These are phyloP conservation scores for Ogataea zsoltii DNA, from an alignment of 805 yeast genomes.

Conservation along the genomic window DNA sequence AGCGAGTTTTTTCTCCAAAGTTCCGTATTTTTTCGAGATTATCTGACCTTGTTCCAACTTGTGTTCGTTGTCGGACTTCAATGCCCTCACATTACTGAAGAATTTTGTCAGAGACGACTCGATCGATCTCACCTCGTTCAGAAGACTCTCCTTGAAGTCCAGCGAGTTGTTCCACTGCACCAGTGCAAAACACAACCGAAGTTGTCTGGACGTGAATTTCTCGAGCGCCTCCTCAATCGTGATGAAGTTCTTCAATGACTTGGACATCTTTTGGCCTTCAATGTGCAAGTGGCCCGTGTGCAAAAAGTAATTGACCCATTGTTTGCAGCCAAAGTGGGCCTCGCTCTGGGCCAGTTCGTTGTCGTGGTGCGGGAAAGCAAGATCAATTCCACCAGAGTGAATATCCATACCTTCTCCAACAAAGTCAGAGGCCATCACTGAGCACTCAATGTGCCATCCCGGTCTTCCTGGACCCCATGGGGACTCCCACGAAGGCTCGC, in stretches of 20 bases:
- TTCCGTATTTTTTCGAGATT: conserved; percentile 62
- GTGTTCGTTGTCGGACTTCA: conserved; percentile 64
- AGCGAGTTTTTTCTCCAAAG: conserved; percentile 53
- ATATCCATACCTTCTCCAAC: conserved; percentile 85
- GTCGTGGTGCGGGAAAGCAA: conserved; percentile 99
- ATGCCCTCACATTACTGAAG: conserved; percentile 84
- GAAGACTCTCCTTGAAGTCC: conserved; percentile 83
- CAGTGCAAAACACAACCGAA: conserved; percentile 86
- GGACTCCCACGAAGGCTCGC: conserved; percentile 94
- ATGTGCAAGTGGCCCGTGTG: conserved; percentile 98
- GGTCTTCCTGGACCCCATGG: conserved; percentile 99
- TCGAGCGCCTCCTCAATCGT: conserved; percentile 88
- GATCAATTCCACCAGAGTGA: conserved; percentile 95
- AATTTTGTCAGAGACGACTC: conserved; percentile 80
- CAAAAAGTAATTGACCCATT: conserved; percentile 96
- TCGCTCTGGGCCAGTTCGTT: conserved; percentile 97
- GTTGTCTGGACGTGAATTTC: conserved; percentile 72
- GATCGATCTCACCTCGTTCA: conserved; percentile 71
- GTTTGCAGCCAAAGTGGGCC: conserved; percentile 83
- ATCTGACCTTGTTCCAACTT: conserved; percentile 46
- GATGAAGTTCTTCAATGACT: conserved; percentile 90
- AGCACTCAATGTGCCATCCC: conserved; percentile 99
- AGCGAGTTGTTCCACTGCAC: conserved; percentile 91
- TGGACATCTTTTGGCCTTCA: conserved; percentile 98
- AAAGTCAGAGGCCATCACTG: conserved; percentile 95